Percentiles rank a stretch among this genome's conserved stretches.
These are phyloP conservation scores for Ceratocystis cubensis DNA, from an alignment of 2,329 filamentous ascomycete genomes.

Conservation along the genomic window DNA sequence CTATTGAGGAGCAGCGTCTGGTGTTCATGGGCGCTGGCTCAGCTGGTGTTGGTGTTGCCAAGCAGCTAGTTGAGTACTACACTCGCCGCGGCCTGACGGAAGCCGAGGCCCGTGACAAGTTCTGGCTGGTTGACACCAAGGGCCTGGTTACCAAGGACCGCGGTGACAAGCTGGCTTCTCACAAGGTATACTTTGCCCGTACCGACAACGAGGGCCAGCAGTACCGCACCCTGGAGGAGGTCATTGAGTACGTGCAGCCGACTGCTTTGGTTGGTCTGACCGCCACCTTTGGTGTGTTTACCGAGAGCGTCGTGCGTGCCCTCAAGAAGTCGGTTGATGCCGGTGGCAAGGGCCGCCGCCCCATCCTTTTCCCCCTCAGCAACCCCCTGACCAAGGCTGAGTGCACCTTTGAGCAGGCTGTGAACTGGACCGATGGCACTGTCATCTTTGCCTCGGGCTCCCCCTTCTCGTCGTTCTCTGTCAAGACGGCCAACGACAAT, in stretches of 20 bases:
- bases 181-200: slow-evolving; percentile 63
- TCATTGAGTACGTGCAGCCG: slow-evolving; percentile 89
- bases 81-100: slow-evolving; percentile 82
- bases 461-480: slow-evolving; percentile 65
- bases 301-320: slow-evolving; percentile 66
- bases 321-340: slow-evolving; percentile 51
- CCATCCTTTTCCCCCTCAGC: slow-evolving; percentile 91
- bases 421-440: slow-evolving; percentile 79
- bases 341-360: slow-evolving; percentile 57
- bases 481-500: slow-evolving; percentile 47
- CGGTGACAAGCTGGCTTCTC: slow-evolving; percentile 83
- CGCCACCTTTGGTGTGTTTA: slow-evolving; percentile 90
- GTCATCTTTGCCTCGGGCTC: slow-evolving; percentile 92
- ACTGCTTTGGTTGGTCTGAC: slow-evolving; percentile 90
- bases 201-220: slow-evolving; percentile 52
- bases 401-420: slow-evolving; percentile 83
- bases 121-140: slow-evolving; percentile 96
- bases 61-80: slow-evolving; percentile 96
- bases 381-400: slow-evolving; percentile 95
- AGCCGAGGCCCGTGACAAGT: slow-evolving; percentile 75
- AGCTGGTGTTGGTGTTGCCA: slow-evolving; percentile 91
- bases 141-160: slow-evolving; percentile 88
- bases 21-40: slow-evolving; percentile 95
- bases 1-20: slow-evolving; percentile 78
- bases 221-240: slow-evolving; percentile 72